phyloP scores from a whole-genome alignment of 148 eudicot species.

The Rhododendron mucronatum region DNA sequence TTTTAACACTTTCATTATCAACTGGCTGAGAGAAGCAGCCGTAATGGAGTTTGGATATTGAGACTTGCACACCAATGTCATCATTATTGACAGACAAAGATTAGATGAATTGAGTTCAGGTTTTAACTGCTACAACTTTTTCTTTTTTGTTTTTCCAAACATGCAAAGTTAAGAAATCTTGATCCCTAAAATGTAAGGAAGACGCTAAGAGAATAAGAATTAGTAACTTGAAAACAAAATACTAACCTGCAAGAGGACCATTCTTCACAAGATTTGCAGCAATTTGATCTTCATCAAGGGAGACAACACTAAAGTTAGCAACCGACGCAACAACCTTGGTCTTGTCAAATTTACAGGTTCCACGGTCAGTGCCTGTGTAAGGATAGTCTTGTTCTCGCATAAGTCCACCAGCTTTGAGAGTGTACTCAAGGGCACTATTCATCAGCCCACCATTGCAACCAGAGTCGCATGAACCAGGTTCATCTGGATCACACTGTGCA shows the following conservation, averaged over 20 bases:
- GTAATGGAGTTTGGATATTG: not conserved
- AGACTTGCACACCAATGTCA: not conserved
- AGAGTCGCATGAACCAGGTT: conserved; percentile 48
- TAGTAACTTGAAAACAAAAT: not conserved
- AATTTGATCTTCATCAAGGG: conserved; percentile 60
- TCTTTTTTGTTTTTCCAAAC: not conserved
- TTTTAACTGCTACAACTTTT: not conserved
- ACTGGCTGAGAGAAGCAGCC: not conserved
- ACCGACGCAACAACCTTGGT: conserved; percentile 53
- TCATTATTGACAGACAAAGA: not conserved
- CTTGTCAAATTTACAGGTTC: conserved; percentile 61
- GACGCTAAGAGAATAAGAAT: not conserved
- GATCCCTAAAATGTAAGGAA: not conserved
- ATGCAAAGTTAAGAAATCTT: not conserved
- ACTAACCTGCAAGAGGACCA: conserved; percentile 66
- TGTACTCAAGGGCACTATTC: conserved; percentile 76
- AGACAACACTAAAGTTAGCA: conserved; percentile 58
- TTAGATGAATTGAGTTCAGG: not conserved
- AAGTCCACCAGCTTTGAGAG: conserved; percentile 54
- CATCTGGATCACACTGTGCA: conserved; percentile 66
- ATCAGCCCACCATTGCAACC: conserved; percentile 72
- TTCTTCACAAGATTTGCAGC: conserved; percentile 66
- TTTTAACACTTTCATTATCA: not conserved
- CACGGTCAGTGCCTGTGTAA: conserved; percentile 40
- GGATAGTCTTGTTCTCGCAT: conserved; percentile 64